Conservation (phyloP, 257 asterid species). For the Solanum ossicruentum region DNA sequence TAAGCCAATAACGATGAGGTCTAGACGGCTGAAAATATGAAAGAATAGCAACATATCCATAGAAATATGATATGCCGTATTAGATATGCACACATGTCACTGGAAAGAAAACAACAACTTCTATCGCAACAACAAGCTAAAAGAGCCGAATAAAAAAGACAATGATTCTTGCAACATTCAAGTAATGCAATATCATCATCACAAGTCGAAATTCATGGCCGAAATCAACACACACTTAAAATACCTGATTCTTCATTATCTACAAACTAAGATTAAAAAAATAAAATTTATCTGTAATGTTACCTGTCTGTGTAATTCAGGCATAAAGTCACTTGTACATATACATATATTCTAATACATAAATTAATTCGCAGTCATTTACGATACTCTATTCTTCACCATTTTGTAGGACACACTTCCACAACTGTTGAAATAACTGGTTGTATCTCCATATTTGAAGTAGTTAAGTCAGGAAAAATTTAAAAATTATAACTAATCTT, state of each 20-base stretch:
- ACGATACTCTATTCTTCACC: background rate
- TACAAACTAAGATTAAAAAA: background rate
- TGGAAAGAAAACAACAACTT: background rate
- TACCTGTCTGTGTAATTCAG: no score
- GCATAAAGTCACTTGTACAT: background rate
- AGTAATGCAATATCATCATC: background rate
- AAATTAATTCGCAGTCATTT: background rate
- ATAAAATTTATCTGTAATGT: background rate
- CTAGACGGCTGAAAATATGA: background rate
- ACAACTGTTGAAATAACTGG: background rate
- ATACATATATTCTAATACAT: background rate
- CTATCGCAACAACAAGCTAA: background rate
- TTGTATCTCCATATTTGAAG: background rate
- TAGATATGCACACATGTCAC: background rate
- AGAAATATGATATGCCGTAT: no score
- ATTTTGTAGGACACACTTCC: background rate
- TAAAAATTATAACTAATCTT: background rate
- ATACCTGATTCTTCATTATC: background rate
- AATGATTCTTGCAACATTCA: no score
- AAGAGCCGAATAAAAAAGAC: no score
- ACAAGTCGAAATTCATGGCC: background rate
- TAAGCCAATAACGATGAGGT: background rate
- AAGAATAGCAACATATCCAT: background rate
- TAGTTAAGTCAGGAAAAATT: background rate
- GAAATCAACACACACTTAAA: background rate